A percentile compares a stretch with the other conserved stretches of the same genome.
Evolutionary conservation across 1,284 basidiomycete species (phyloP).

Genomic region (Ustilago shanxiensis): DNA sequence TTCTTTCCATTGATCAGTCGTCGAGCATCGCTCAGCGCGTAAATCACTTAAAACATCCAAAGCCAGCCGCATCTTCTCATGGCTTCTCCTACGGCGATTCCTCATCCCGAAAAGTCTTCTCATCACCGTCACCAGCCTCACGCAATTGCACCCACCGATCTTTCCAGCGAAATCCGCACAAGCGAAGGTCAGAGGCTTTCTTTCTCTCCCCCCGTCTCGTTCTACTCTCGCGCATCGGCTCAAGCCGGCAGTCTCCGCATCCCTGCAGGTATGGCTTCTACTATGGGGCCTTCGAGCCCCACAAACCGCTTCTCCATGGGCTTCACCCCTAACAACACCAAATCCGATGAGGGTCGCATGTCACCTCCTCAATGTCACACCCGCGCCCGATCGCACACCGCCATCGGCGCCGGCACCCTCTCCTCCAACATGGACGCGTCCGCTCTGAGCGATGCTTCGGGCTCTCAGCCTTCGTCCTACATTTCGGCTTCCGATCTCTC

Average conservation of each 20-base stretch:
- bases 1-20: no score
- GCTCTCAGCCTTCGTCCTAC: slow-evolving; percentile 45
- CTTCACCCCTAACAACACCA: slow-evolving; percentile 26
- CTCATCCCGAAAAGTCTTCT: slow-evolving; percentile 56
- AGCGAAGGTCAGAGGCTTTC: slow-evolving; percentile 46
- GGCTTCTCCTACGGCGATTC: slow-evolving; percentile 59
- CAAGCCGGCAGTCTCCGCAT: slow-evolving; percentile 25
- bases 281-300: slow-evolving; percentile 35
- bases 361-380: slow-evolving; percentile 41
- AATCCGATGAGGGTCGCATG: slow-evolving; percentile 23
- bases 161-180: slow-evolving; percentile 46
- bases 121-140: slow-evolving; percentile 46
- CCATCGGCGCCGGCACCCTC: slow-evolving; percentile 36
- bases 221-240: slow-evolving; percentile 48
- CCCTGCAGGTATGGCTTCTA: slow-evolving; percentile 38
- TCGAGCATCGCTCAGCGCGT: background rate
- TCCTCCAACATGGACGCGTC: slow-evolving; percentile 23
- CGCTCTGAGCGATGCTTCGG: slow-evolving; percentile 17
- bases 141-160: slow-evolving; percentile 19
- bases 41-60: background rate
- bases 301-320: slow-evolving; percentile 41
- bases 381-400: slow-evolving; percentile 45
- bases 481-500: slow-evolving; percentile 43
- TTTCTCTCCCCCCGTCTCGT: slow-evolving; percentile 41
- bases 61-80: slow-evolving; percentile 21